Percentiles rank a stretch among this genome's conserved stretches.
phyloP scores from a whole-genome alignment of 768 basidiomycete species.

The Mycena venus region DNA sequence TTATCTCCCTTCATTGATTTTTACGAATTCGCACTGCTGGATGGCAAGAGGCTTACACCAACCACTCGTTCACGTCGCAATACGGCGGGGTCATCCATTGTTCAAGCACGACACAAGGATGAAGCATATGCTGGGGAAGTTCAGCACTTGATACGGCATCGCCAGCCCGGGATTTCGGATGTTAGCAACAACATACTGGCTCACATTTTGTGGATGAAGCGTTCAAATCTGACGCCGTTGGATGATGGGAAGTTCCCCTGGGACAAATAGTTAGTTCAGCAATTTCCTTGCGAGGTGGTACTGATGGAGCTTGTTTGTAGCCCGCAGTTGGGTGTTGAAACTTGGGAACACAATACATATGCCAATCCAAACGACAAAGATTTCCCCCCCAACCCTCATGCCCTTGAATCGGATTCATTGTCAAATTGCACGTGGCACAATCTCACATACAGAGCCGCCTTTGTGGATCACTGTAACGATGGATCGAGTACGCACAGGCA shows the following conservation, averaged over 20 bases:
- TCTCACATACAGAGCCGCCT: slow-evolving; percentile 14
- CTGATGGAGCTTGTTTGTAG: slow-evolving; percentile 10
- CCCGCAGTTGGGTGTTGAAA: slow-evolving; percentile 37
- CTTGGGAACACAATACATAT: slow-evolving; percentile 25
- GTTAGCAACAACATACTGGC: background rate
- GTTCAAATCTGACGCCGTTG: background rate
- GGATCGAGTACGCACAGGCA: slow-evolving; percentile 6
- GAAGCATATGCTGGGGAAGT: slow-evolving; percentile 30
- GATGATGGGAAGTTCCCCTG: background rate
- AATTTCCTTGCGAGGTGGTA: background rate
- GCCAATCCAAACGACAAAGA: background rate
- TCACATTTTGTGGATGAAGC: background rate
- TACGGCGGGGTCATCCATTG: slow-evolving; percentile 26
- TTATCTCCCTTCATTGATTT: background rate
- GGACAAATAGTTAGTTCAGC: background rate
- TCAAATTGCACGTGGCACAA: slow-evolving; percentile 29
- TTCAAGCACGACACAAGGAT: slow-evolving; percentile 14
- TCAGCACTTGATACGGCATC: slow-evolving; percentile 24
- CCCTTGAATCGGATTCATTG: slow-evolving; percentile 30
- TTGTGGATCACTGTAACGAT: slow-evolving; percentile 39
- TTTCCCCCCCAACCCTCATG: slow-evolving; percentile 25
- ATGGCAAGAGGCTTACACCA: slow-evolving; percentile 32
- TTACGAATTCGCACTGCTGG: slow-evolving; percentile 23
- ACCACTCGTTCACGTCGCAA: background rate
- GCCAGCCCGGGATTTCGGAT: slow-evolving; percentile 21